Base-by-base conservation (phyloP, 2,329 filamentous ascomycete genomes). In the Calonectria ilicicola region DNA sequence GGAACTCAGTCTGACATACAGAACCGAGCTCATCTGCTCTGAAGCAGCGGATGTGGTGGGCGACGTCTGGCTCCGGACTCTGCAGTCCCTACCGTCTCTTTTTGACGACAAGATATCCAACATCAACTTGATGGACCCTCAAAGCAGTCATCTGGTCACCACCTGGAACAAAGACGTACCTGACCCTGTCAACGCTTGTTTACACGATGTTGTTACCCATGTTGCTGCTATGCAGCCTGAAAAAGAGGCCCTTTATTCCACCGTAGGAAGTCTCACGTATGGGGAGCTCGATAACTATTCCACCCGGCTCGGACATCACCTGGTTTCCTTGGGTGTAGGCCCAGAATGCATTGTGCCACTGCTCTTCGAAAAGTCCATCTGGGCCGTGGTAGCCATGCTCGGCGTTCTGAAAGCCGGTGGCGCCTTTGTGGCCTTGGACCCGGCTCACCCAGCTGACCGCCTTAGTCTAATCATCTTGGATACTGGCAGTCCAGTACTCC, bases 321-420 rank as follows among this genome's bases (percentile, higher is more conserved):
- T 70, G 3, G 62, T 70, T 19, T 27, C 29, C 21, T 14, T 40
- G 9, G 62, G 62, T 23, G 23, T 66, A 17, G 26, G 35, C 5
- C 40, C 44, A 4, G 63, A 62, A 5, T 23, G 9, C 14, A 44
- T 84, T 0, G 79, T 85, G 5, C 82, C 83, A 0, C 66, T 85
- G 44, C 75, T 67, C 29, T 78, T 78, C 46, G 75, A 77, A 10
- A 81, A 81, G 74, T 80, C 78, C 3, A 46, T 58, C 10, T 76
- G 69, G n/a, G n/a, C n/a, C n/a, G n/a, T n/a, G n/a, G n/a, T n/a
- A n/a, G n/a, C n/a, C n/a, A n/a, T n/a, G n/a, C n/a, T n/a, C n/a
- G n/a, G n/a, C n/a, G n/a, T n/a, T 12, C 66, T 81, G 10, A 78
- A 81, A 65, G 74, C 78, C 17, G 81, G 81, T 15, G 78, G 75